phyloP scores from a whole-genome alignment of 2,329 filamentous ascomycete genomes.

The Xylariales sp. region DNA sequence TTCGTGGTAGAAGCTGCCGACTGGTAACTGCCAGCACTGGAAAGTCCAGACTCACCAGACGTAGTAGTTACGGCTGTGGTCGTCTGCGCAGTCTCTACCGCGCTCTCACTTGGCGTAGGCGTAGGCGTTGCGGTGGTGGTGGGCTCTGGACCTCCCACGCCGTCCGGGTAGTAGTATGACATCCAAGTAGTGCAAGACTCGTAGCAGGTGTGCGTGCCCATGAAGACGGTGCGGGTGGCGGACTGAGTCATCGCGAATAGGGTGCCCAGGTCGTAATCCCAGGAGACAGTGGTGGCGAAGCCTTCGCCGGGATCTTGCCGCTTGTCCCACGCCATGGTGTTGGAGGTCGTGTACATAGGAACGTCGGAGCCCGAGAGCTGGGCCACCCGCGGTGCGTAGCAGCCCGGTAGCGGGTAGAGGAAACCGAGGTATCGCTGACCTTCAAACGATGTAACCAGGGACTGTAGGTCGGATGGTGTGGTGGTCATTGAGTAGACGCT shows the following conservation, averaged over 20 bases:
- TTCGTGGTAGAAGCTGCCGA: no score
- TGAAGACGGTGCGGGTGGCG: slow-evolving; percentile 11
- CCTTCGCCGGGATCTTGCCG: slow-evolving; percentile 6
- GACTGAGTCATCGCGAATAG: slow-evolving; percentile 8
- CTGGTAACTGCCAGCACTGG: no score
- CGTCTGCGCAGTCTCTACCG: neutral
- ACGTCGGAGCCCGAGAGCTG: slow-evolving; percentile 12
- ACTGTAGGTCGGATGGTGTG: no score
- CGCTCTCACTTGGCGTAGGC: neutral
- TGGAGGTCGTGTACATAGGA: slow-evolving; percentile 10
- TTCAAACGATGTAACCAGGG: no score
- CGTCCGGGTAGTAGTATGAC: slow-evolving; percentile 12
- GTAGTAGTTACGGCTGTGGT: no score
- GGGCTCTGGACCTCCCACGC: slow-evolving; percentile 2
- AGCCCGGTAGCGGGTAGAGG: slow-evolving; percentile 9
- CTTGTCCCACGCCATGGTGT: slow-evolving; percentile 11
- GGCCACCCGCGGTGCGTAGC: slow-evolving; percentile 10
- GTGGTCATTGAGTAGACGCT: no score
- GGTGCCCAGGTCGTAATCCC: slow-evolving; percentile 13
- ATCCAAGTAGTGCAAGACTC: slow-evolving; percentile 12
- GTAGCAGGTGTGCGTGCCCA: slow-evolving; percentile 15
- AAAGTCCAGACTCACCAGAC: no score
- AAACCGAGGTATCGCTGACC: no score
- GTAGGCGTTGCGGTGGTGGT: neutral
- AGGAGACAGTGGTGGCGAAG: slow-evolving; percentile 5